These are phyloP conservation scores for Aspergillus tubingensis DNA, from an alignment of 2,329 filamentous ascomycete species.

Conservation along the genomic window DNA sequence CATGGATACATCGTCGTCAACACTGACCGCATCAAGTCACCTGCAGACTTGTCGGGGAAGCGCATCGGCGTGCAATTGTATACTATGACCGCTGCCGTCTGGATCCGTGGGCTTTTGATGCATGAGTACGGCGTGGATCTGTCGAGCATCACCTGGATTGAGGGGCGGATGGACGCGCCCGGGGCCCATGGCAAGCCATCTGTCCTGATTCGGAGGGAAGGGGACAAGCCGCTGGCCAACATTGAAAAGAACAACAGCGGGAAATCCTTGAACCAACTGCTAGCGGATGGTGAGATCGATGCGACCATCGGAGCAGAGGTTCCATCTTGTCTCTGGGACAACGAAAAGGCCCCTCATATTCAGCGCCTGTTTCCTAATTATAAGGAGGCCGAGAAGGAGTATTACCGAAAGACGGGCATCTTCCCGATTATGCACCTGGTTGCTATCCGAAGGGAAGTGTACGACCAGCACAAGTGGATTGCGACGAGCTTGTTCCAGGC, in stretches of 20 bases:
- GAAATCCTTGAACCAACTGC: background rate
- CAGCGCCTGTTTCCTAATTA: background rate
- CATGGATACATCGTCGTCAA: constrained; percentile 2
- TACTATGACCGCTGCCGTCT: background rate
- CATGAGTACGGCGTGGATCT: background rate
- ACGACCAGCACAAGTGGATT: background rate
- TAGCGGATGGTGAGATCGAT: background rate
- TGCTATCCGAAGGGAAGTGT: background rate
- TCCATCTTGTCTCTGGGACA: background rate
- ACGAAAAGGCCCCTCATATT: background rate
- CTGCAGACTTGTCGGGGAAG: background rate
- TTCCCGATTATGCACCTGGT: background rate
- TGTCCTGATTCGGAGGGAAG: background rate
- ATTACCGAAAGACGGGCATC: background rate
- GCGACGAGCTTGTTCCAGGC: background rate
- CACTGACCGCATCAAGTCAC: background rate
- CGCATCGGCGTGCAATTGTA: background rate
- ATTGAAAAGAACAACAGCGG: background rate
- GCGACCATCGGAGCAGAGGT: background rate
- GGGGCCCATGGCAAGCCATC: background rate
- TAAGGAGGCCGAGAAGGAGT: background rate
- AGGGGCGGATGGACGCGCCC: background rate
- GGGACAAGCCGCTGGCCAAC: background rate
- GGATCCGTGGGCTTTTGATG: background rate
- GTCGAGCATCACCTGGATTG: background rate